Evolutionary conservation across 495 filamentous ascomycete species (phyloP).

Genomic region (Bombardia bombarda): DNA sequence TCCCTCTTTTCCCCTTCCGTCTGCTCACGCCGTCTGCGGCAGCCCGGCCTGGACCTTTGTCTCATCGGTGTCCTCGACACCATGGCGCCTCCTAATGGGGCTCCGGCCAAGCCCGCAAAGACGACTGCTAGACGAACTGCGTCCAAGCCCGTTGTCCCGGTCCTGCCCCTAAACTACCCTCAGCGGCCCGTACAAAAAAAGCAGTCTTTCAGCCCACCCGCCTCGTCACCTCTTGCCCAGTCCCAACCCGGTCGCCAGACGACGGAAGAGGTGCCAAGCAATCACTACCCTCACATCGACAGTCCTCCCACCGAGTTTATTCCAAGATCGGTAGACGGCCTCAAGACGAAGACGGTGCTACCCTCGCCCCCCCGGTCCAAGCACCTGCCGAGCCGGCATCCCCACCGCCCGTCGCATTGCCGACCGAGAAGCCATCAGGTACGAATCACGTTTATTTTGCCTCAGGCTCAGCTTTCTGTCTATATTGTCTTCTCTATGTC

Average conservation of each 20-base stretch:
- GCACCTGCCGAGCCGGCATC: neutral
- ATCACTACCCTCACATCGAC: neutral
- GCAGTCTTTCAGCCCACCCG: constrained; percentile 3
- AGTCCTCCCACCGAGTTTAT: neutral
- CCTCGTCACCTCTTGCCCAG: constrained; percentile 1
- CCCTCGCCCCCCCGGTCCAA: too few relatives aligned
- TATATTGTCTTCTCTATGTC: too few relatives aligned
- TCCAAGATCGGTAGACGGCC: neutral
- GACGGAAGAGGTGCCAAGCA: constrained; percentile 1
- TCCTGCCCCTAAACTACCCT: constrained; percentile 21
- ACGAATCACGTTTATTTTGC: too few relatives aligned
- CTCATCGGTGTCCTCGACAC: constrained; percentile 2
- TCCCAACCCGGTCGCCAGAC: neutral
- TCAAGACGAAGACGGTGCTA: neutral
- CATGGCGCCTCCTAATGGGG: constrained; percentile 21
- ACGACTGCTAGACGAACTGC: constrained; percentile 6
- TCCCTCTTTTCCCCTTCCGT: too few relatives aligned
- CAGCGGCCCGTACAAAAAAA: constrained; percentile 20
- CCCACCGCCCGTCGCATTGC: neutral
- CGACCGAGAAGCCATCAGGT: constrained; percentile 6
- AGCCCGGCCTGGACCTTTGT: neutral
- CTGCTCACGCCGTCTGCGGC: neutral
- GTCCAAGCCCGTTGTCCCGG: constrained; percentile 18
- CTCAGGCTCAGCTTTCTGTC: too few relatives aligned
- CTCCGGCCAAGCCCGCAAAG: constrained; percentile 15